phyloP scores from a whole-genome alignment of 805 yeast species.

The Kodamaea fukazawae region DNA sequence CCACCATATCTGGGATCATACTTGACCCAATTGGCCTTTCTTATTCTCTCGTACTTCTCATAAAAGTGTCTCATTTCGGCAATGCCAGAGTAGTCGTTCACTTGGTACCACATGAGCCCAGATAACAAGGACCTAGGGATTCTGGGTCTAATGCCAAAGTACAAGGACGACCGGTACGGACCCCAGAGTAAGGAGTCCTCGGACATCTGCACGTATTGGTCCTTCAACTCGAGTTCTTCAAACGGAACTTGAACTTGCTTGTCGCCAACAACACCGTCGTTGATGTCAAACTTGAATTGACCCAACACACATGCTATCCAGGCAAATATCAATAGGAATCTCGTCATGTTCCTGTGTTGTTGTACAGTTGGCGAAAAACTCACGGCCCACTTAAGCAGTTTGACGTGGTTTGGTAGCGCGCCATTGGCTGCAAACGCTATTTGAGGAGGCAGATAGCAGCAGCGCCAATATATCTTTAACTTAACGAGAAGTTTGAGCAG shows the following conservation, averaged over 20 bases:
- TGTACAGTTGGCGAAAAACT: no score
- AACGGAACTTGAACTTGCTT: constrained; percentile 1
- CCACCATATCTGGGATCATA: constrained; percentile 93
- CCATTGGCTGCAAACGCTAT: no score
- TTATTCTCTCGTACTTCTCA: constrained; percentile 67
- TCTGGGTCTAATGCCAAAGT: constrained; percentile 82
- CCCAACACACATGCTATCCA: constrained; percentile 9
- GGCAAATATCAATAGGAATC: constrained; percentile 1
- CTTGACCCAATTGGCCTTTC: constrained; percentile 77
- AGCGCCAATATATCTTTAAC: no score
- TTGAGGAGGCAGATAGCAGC: no score
- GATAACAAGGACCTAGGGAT: constrained; percentile 70
- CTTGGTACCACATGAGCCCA: constrained; percentile 88
- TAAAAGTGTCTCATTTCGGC: constrained; percentile 67
- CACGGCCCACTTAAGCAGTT: no score
- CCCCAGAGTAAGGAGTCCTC: constrained; percentile 64
- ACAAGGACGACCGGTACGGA: constrained; percentile 83
- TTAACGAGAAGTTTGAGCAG: no score
- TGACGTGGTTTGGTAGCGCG: no score
- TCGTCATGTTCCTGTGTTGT: neutral
- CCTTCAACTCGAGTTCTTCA: constrained; percentile 9
- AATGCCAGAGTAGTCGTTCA: constrained; percentile 54
- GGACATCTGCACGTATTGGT: constrained; percentile 15
- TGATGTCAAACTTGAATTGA: constrained; percentile 22
- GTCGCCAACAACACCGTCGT: constrained; percentile 9